Base-by-base conservation (phyloP, 1,139 yeast species). In the Kurtzmaniella quercitrusa region DNA sequence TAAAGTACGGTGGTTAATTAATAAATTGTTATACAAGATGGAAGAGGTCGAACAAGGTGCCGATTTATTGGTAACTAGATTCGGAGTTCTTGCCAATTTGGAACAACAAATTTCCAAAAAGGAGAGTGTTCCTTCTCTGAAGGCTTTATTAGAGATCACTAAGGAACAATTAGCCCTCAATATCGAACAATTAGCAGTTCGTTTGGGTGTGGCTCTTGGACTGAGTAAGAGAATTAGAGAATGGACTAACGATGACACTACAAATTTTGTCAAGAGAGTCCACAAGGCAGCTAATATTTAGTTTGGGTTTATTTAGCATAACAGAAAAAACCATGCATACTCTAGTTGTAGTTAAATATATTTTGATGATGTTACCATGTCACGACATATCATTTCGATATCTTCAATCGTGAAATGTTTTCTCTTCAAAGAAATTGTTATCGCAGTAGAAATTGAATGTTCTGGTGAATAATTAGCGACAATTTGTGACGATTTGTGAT, bases 21-120 rank as follows among this genome's bases (percentile, higher is more conserved):
- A 68, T 40, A 59, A 59, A 28, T 63, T 84, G 11, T 43, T 86
- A 3, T 71, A 69, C 47, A 68, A 65, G 20, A 59, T 84, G 0
- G 83, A 82, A 52, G 63, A 66, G 23, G 60, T 83, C 18, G 80
- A 78, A 19, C 75, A 73, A 42, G 94, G 95, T 2, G 73, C 84
- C 0, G 80, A 80, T 48, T 56, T 77, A 35, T 60, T 88, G 39
- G 65, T 84, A 14, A 76, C 89, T 5, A 74, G 89, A 46, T 82
- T 73, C 57, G 94, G 84, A 1, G 63, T 76, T 0, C 57, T 86
- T 35, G 51, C 81, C 2, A 64, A 63, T 46, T 50, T 80, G 40
- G 87, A 83, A 48, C 68, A 74, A 39, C 55, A 63, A 21, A 48
- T 63, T 6, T 48, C 52, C 3, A 50, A 54, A 16, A 38, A 54